A percentile compares a stretch with the other conserved stretches of the same genome.
These are phyloP conservation scores for Nakazawaea ernobii DNA, from an alignment of 805 yeast genomes.

Conservation along the genomic window DNA sequence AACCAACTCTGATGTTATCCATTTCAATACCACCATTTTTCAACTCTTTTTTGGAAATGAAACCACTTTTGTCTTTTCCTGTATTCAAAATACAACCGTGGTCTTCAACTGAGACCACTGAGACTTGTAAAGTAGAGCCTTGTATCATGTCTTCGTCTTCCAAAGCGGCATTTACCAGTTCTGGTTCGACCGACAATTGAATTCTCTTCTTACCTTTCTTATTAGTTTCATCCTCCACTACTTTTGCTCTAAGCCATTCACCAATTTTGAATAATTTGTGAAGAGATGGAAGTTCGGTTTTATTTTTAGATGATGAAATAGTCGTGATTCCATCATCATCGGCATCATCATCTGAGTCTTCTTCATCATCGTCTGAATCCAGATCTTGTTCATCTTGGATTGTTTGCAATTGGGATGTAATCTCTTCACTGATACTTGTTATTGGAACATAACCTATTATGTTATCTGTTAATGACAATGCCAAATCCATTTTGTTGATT, in stretches of 20 bases:
- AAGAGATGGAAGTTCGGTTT: constrained; percentile 51
- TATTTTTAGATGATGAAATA: constrained; percentile 13
- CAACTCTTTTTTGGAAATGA: constrained; percentile 68
- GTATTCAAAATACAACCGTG: constrained; percentile 79
- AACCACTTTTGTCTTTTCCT: constrained; percentile 62
- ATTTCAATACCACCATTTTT: constrained; percentile 29
- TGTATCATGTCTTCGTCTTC: constrained; percentile 57
- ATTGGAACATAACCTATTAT: constrained; percentile 74
- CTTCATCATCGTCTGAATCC: constrained; percentile 32
- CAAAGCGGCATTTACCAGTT: constrained; percentile 55
- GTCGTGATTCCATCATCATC: constrained; percentile 20
- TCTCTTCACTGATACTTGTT: constrained; percentile 60
- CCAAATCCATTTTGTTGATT: constrained; percentile 57
- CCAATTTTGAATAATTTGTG: constrained; percentile 57
- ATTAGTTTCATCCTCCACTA: constrained; percentile 46
- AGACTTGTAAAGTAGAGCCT: constrained; percentile 68
- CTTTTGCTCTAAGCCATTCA: constrained; percentile 81
- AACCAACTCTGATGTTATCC: constrained; percentile 47
- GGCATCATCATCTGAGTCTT: constrained; percentile 22
- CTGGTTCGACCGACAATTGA: constrained; percentile 70
- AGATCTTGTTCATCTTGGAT: constrained; percentile 44
- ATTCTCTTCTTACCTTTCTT: constrained; percentile 51
- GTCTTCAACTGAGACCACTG: constrained; percentile 80
- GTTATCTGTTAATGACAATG: constrained; percentile 73
- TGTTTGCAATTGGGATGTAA: constrained; percentile 52